phyloP scores from a whole-genome alignment of 495 filamentous ascomycete genomes.

The Jackrogersella minutella region DNA sequence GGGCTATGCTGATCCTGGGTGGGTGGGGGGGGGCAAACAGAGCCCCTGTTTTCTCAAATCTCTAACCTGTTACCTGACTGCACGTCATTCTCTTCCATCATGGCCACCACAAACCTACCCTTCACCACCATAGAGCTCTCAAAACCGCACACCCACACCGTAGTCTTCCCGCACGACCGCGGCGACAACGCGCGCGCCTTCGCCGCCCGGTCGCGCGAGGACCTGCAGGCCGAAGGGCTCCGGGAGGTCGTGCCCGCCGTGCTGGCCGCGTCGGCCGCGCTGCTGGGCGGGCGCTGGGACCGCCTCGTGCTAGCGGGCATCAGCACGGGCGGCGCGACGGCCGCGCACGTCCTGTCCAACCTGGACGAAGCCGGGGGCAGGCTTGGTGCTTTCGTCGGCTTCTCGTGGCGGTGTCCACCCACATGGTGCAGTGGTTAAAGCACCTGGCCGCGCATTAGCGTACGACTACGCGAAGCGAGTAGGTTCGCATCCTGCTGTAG shows the following conservation, averaged over 20 bases:
- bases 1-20: too few species aligned
- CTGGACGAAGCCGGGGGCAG: slow-evolving; percentile 29
- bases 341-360: slow-evolving; percentile 54
- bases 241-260: slow-evolving; percentile 42
- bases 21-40: too few species aligned
- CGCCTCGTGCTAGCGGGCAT: slow-evolving; percentile 48
- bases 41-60: too few species aligned
- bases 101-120: slow-evolving; percentile 27
- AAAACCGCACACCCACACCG: too few species aligned
- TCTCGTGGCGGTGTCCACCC: slow-evolving; percentile 66
- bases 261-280: slow-evolving; percentile 40
- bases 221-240: slow-evolving; percentile 47
- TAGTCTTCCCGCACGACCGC: slow-evolving; percentile 41
- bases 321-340: slow-evolving; percentile 54
- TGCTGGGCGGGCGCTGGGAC: slow-evolving; percentile 47
- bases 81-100: background rate
- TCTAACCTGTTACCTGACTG: background rate
- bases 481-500: too few species aligned
- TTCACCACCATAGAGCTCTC: slow-evolving; percentile 36
- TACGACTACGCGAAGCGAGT: too few species aligned
- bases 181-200: slow-evolving; percentile 46
- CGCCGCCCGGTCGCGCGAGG: slow-evolving; percentile 45
- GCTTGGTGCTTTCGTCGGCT: slow-evolving; percentile 59
- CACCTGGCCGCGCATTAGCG: too few species aligned
- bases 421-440: too few species aligned